phyloP scores from a whole-genome alignment of 768 basidiomycete species.

The Nevesoporus exiguus region DNA sequence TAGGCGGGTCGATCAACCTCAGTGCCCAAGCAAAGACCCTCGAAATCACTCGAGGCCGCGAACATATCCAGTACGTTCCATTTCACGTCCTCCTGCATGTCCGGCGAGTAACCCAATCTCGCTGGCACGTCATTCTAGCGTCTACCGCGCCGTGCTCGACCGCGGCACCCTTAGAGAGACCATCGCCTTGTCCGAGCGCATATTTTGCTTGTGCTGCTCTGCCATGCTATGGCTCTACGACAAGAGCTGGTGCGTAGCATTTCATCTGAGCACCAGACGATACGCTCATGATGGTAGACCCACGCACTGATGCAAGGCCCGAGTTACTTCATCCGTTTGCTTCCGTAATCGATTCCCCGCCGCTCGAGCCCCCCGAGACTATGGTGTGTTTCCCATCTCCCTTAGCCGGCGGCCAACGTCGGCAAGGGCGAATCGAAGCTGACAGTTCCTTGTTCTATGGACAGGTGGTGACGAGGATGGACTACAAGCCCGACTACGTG shows the following conservation, averaged over 20 bases:
- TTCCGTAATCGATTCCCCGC: conserved; percentile 59
- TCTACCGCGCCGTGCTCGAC: conserved; percentile 61
- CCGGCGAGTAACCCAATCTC: background rate
- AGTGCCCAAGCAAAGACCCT: conserved; percentile 53
- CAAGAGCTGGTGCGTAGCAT: conserved; percentile 42
- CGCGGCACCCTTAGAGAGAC: conserved; percentile 49
- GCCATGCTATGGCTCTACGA: conserved; percentile 69
- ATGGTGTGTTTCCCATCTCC: conserved; percentile 41
- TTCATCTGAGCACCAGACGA: background rate
- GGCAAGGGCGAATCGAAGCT: background rate
- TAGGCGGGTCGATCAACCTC: conserved; percentile 65
- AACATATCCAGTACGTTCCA: conserved; percentile 46
- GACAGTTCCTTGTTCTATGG: background rate
- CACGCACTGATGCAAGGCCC: conserved; percentile 42
- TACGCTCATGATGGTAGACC: background rate
- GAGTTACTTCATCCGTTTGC: conserved; percentile 66
- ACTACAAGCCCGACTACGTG: conserved; percentile 58
- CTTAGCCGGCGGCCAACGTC: too few relatives aligned
- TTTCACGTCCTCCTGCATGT: background rate
- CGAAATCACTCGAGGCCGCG: conserved; percentile 48
- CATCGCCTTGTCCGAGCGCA: conserved; percentile 54
- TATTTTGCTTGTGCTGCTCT: conserved; percentile 63
- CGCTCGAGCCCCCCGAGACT: conserved; percentile 47
- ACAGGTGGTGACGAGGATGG: conserved; percentile 43
- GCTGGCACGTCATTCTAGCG: conserved; percentile 33